Conservation (phyloP, 83 land plant genomes). For the Diphasiastrum complanatum region DNA sequence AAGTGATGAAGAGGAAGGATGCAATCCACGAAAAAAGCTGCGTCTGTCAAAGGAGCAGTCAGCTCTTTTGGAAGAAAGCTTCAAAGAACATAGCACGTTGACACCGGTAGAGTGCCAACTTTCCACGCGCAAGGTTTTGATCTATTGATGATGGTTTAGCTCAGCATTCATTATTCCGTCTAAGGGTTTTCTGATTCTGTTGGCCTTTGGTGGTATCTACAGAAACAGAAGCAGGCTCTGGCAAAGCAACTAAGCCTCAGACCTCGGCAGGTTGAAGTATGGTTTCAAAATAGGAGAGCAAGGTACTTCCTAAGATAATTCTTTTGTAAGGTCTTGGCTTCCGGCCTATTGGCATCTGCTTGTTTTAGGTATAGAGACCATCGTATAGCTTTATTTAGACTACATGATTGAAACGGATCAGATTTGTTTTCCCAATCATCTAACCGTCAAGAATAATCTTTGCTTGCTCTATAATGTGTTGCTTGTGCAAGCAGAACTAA, state of each 20-base stretch:
- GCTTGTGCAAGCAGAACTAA: background rate
- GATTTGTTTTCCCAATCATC: background rate
- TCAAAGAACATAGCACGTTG: constrained; percentile 18
- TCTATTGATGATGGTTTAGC: background rate
- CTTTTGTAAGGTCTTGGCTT: too few species aligned
- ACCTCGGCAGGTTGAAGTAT: constrained; percentile 16
- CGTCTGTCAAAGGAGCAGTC: constrained; percentile 11
- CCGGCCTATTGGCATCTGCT: too few species aligned
- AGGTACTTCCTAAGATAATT: background rate
- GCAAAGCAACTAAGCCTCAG: constrained; percentile 12
- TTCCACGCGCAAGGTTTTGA: background rate
- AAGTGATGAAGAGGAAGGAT: constrained; percentile 3
- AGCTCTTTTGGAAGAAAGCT: constrained; percentile 14
- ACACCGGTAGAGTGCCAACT: background rate
- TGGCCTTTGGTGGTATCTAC: background rate
- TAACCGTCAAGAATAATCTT: background rate
- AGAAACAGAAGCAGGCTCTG: constrained; percentile 18
- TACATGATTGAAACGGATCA: too few species aligned
- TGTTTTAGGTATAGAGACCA: too few species aligned
- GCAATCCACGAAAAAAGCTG: constrained; percentile 6
- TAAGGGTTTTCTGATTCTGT: background rate
- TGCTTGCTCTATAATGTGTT: too few species aligned
- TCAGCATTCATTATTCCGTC: background rate
- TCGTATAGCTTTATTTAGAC: too few species aligned
- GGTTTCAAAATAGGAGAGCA: constrained; percentile 18